Evolutionary conservation across 2,329 filamentous ascomycete genomes (phyloP).

Genomic region (Corynespora cassiicola): DNA sequence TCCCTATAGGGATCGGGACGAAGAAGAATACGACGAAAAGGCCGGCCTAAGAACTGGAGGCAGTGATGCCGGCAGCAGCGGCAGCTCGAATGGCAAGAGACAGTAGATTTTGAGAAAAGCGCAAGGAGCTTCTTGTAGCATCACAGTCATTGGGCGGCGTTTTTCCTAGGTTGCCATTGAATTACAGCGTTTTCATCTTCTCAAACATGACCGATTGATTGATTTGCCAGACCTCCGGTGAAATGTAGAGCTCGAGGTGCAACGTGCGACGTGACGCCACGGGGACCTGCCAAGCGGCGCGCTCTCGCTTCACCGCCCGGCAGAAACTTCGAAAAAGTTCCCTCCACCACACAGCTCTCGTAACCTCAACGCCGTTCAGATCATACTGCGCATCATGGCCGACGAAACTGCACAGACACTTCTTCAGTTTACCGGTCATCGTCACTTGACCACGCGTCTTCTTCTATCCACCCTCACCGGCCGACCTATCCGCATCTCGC

Average conservation of each 20-base stretch:
- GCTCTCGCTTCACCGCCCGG: slow-evolving; percentile 14
- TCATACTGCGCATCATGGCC: slow-evolving; percentile 6
- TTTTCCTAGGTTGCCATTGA: too few species aligned
- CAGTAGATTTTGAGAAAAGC: slow-evolving; percentile 18
- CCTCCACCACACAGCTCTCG: too few species aligned
- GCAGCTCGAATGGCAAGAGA: slow-evolving; percentile 32
- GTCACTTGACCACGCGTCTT: slow-evolving; percentile 81
- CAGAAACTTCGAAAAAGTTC: slow-evolving; percentile 18
- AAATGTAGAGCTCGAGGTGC: background rate
- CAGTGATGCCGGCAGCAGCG: slow-evolving; percentile 31
- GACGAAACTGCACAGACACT: slow-evolving; percentile 52
- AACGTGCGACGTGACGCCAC: too few species aligned
- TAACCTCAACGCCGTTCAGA: background rate
- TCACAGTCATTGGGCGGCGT: slow-evolving; percentile 25
- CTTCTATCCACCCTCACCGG: slow-evolving; percentile 91
- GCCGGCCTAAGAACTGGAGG: slow-evolving; percentile 19
- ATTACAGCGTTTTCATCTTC: background rate
- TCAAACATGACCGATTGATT: background rate
- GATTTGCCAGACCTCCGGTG: background rate
- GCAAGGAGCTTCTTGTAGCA: slow-evolving; percentile 3
- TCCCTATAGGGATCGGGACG: slow-evolving; percentile 40
- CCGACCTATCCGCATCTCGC: slow-evolving; percentile 86
- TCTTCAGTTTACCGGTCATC: slow-evolving; percentile 82
- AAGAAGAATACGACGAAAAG: slow-evolving; percentile 41
- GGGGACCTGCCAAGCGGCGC: background rate